Base-by-base conservation (phyloP, 2,329 filamentous ascomycete species). In the Herpotrichia juniperi region DNA sequence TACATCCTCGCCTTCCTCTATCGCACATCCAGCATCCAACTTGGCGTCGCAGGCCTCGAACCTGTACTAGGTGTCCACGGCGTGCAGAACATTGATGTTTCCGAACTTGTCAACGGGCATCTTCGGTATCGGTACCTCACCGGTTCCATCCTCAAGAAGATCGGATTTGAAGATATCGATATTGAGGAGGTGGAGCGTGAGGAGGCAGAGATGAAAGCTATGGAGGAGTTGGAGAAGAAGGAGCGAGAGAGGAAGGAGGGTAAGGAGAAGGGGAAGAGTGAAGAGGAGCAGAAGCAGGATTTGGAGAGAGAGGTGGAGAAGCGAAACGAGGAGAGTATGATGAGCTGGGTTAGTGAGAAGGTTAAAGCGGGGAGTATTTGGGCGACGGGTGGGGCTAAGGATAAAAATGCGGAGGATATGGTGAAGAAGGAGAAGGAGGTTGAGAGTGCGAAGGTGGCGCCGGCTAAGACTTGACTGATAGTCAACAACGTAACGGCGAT, bases 1-100 rank as follows among this genome's bases (percentile, higher is more conserved):
- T 90, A 91, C 65, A 86, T 97, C 26, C 84, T 97, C 1, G 92
- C 86, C 1, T 93, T 96, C 68, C 78, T 96, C 16, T 96, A 97
- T 71, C 86, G 93, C 39, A 88, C 91, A 2, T 91, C 89, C 34
- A 92, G 87, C 52, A 83, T 96, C 24, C 88, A 94, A 58, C 82
- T 90, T 34, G 93, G 93, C 3, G 85, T 96, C 35, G 92, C 92
- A 0, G 93, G 93, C 0, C 77, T 97, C 1, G 89, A 96, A 68
- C 81, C 85, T 26, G 84, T 96, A 21, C 75, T 85, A 51, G 83
- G 81, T 8, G 84, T 93, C 14, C 81, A 83, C 4, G 88, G 88
- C 2, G 81, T 94, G 0, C 77, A 83, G 50, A 84, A 83, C 28
- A 76, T 83, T 12, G 81, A 83, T 55, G 78, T 83, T 19, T 79